Conservation (phyloP, 2,329 filamentous ascomycete species). For the Fusarium falciforme region DNA sequence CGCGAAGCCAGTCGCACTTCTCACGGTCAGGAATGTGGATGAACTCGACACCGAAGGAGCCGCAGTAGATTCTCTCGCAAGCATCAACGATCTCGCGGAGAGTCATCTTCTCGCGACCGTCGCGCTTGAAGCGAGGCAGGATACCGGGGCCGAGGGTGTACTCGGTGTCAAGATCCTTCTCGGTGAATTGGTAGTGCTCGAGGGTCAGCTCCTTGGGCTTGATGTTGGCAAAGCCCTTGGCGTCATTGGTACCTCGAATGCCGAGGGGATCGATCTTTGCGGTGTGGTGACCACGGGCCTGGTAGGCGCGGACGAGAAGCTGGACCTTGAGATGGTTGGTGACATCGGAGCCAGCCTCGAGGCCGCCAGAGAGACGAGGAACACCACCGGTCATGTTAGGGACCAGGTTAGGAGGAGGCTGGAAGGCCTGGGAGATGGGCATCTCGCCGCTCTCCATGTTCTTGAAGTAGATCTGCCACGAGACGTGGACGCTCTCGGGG, state of each 20-base stretch:
- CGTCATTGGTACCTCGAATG: conserved; percentile 73
- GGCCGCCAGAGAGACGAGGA: conserved; percentile 76
- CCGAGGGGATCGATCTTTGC: conserved; percentile 96
- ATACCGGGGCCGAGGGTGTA: conserved; percentile 95
- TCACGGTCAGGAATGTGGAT: conserved; percentile 98
- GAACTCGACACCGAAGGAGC: conserved; percentile 97
- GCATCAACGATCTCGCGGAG: conserved; percentile 92
- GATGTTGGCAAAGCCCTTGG: conserved; percentile 84
- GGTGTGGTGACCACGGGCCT: conserved; percentile 98
- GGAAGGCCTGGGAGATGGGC: conserved; percentile 97
- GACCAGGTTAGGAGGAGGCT: conserved; percentile 91
- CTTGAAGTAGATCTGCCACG: conserved; percentile 99
- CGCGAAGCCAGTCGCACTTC: conserved; percentile 98
- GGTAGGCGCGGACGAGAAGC: conserved; percentile 95
- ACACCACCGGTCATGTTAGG: conserved; percentile 84
- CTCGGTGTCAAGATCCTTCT: conserved; percentile 92
- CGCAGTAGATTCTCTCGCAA: conserved; percentile 96
- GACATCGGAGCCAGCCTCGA: conserved; percentile 81
- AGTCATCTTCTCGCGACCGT: conserved; percentile 93
- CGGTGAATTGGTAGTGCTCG: conserved; percentile 94
- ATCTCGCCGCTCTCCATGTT: conserved; percentile 99
- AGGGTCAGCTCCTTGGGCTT: conserved; percentile 93
- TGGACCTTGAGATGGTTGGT: conserved; percentile 99
- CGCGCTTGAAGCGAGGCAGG: conserved; percentile 90
- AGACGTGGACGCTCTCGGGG: conserved; percentile 92